Evolutionary conservation across 208 protist genomes (phyloP).

Genomic region (Acanthamoeba sp.): DNA sequence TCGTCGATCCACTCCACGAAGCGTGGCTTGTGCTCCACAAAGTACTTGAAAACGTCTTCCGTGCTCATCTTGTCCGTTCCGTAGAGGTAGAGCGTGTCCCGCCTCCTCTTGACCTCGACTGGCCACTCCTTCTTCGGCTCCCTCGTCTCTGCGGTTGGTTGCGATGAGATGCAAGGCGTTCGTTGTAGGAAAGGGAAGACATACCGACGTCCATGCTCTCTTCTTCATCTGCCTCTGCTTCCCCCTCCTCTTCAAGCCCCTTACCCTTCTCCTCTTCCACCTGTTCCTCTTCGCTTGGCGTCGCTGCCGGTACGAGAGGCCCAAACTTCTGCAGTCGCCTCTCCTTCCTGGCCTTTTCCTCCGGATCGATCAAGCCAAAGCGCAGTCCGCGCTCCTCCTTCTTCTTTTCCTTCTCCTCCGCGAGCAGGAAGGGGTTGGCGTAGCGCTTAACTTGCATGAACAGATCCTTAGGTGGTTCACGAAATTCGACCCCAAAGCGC

Average conservation of each 20-base stretch:
- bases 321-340: slow-evolving; percentile 17
- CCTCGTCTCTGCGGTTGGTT: neutral
- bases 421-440: slow-evolving; percentile 20
- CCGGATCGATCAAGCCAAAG: neutral
- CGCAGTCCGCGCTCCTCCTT: slow-evolving; percentile 5
- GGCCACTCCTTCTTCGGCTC: slow-evolving; percentile 17
- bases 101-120: slow-evolving; percentile 2
- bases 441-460: slow-evolving; percentile 27
- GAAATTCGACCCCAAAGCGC: slow-evolving; percentile 12
- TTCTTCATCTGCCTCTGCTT: neutral
- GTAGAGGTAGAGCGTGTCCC: slow-evolving; percentile 14
- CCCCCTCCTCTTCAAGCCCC: neutral
- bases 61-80: slow-evolving; percentile 43
- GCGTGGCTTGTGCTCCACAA: neutral
- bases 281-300: neutral
- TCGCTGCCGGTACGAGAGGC: neutral
- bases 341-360: slow-evolving; percentile 48
- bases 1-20: slow-evolving; percentile 47
- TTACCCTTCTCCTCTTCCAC: neutral
- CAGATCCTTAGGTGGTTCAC: neutral
- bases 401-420: neutral
- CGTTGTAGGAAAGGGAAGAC: too few species aligned
- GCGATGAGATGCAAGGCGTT: neutral
- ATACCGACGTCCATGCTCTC: slow-evolving; percentile 1
- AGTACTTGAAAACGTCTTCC: slow-evolving; percentile 21